Base-by-base conservation (phyloP, 2,329 filamentous ascomycete genomes). In the Alternaria metachromatica region DNA sequence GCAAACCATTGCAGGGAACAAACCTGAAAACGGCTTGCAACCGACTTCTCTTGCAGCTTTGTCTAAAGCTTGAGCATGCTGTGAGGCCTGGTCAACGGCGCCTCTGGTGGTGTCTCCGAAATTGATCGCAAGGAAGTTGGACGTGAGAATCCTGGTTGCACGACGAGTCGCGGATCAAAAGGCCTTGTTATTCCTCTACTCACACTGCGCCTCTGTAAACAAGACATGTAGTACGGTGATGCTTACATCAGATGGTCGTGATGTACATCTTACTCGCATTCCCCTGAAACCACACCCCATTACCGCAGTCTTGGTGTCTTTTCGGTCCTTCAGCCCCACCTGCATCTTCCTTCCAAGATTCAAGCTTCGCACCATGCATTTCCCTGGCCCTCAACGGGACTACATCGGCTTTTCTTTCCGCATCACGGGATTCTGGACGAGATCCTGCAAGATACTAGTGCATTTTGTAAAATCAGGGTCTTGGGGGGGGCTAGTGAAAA, bases 381-480 rank as follows among this genome's bases (percentile, higher is more conserved):
- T 20, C 18, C 46, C 49, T 21, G 41, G 25, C n/a, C 30, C 43
- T 48, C 6, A 41, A 15, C 56, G 50, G 56, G 41, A 28, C 11
- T 50, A 55, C 44, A 45, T 15, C 60, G 60, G 60, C 25, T 21
- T 23, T 55, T 51, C 44, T 51, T 26, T 13, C 50, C 33, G 11
- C 21, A 55, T 55, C 26, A 60, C 56, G 51, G 50, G 55, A 55
- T 44, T 55, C 28, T 26, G 51, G 37, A 54, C 11, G 33, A 60
- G 30, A 46, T 49, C 15, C 44, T 63, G 61, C 57, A 55, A 51
- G 57, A 63, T 56, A 23, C 13, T 63, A 60, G 61, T 60, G 56
- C 37, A 60, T 63, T 55, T 59, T 51, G 11, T 8, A 18, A 23
- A 53, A 51, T 44, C 41, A 58, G 57, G 51, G 56, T 50, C 44